Evolutionary conservation across 1,284 basidiomycete species (phyloP), one percentile per base, ranked within the genome.

Genomic region (Inonotus hispidus): DNA sequence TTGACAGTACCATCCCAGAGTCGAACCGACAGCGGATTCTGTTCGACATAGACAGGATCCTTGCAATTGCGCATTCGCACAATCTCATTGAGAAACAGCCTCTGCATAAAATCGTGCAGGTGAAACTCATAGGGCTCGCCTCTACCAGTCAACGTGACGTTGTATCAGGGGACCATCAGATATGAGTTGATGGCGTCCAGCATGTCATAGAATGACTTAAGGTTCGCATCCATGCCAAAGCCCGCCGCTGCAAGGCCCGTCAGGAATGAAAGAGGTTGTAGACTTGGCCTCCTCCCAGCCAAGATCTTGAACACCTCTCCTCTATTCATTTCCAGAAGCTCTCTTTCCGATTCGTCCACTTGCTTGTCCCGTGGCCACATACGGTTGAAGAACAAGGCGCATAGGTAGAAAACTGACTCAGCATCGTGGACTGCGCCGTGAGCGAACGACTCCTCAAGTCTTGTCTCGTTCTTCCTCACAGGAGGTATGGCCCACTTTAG

Each of bases 371-470:
- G 19, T 1, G 19, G 49, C 49, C 16, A 29, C 52, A 53, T 53
- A 16, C 25, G 27, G 2, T 29, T 25, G 32, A 53, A 53, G n/a
- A 35, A 35, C 10, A 35, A n/a, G n/a, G 35, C 14, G n/a, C 16
- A 37, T 25, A 53, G 29, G 23, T 53, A 53, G 32, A 23, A 53
- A 27, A 53, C 52, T 16, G 52, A 53, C 52, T 53, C 52, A 27
- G 29, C 52, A 8, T 53, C 52, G 32, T 53, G 52, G 11, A 53
- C 32, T 1, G 29, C 32, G 4, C 29, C 32, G n/a, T 53, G 52
- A 4, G 5, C 5, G 37, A 53, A 49, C 3, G 27, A 6, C 4
- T 25, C 19, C 21, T 49, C 6, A 14, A 43, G 1, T 21, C 13
- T 14, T 7, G 46, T 25, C 1, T 3, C 27, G 21, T 49, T 49